phyloP scores from a whole-genome alignment of 129 eudicot species.

The Calendula officinalis region DNA sequence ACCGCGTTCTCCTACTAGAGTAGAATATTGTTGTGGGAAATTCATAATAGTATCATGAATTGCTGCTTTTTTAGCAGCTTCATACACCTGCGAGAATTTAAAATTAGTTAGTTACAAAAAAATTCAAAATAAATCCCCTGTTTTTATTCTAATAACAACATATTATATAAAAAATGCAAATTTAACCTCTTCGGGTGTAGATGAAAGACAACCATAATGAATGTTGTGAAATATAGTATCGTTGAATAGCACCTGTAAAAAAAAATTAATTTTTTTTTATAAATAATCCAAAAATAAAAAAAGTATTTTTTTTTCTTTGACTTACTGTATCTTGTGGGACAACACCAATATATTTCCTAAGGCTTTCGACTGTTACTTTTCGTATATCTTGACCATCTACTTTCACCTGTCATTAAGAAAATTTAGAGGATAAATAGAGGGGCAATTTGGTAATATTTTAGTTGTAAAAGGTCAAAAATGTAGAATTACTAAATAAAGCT shows the following conservation, averaged over 20 bases:
- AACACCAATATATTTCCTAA: slow-evolving; percentile 80
- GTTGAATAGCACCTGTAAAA: slow-evolving; percentile 80
- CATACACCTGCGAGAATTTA: slow-evolving; percentile 51
- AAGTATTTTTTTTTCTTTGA: slow-evolving; percentile 1
- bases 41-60: slow-evolving; percentile 96
- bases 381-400: slow-evolving; percentile 90
- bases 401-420: slow-evolving; percentile 51
- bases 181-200: slow-evolving; percentile 84
- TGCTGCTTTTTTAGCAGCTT: slow-evolving; percentile 85
- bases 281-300: not conserved
- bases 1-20: slow-evolving; percentile 96
- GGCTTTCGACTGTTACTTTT: slow-evolving; percentile 75
- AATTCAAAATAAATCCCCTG: slow-evolving; percentile 8
- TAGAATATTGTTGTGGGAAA: slow-evolving; percentile 81
- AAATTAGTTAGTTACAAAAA: not conserved
- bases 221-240: slow-evolving; percentile 96
- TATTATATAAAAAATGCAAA: not conserved
- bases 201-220: slow-evolving; percentile 84
- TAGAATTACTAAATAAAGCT: not conserved
- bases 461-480: not conserved
- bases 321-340: slow-evolving; percentile 98
- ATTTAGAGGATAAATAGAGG: not conserved
- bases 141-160: slow-evolving; percentile 6
- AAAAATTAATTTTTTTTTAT: not conserved
- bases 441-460: not conserved